Evolutionary conservation across 345 rosid species (phyloP), one percentile per base, ranked within the genome.

Genomic region (Rhodomyrtus tomentosa): DNA sequence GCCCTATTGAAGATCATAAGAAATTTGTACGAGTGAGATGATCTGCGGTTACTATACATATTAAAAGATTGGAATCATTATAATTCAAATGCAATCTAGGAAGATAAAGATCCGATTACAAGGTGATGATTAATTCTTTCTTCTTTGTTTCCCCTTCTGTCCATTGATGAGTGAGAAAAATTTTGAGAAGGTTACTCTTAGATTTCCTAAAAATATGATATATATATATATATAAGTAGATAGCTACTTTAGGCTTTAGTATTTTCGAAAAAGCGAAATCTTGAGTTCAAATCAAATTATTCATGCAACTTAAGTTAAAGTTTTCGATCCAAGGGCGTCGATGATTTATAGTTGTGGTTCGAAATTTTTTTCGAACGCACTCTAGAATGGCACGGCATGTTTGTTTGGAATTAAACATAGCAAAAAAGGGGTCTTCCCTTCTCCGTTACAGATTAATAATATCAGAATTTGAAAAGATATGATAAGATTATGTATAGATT

Each of bases 301-400:
- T n/a, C n/a, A n/a, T n/a, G n/a, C n/a, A n/a, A n/a, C n/a, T 13
- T 58, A 32, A 58, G 27, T 58, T 51, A 27, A 5, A 12, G 12
- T 56, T 58, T 29, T 15, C 22, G 16, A 62, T 62, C 74, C 22
- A 15, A 62, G 42, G 74, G 21, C 29, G 14, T 59, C 10, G 0
- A 59, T 14, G 14, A 7, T 56, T 56, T 56, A 5, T n/a, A 27
- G 36, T 3, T 14, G 36, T 0, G 27, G 8, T 58, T 58, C 18
- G 3, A 62, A 29, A n/a, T 13, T 5, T 0, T 0, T 29, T 15
- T 29, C 40, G 5, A 29, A 29, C 1, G 21, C 21, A 0, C 6
- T 16, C 6, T 0, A 29, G 73, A 62, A 62, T 0, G 8, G 16
- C 1, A 62, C 15, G 40, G 22, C 40, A 0, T 15, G 40, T 16